These are phyloP conservation scores for Citeromyces siamensis DNA, from an alignment of 1,139 yeast species.

Conservation along the genomic window DNA sequence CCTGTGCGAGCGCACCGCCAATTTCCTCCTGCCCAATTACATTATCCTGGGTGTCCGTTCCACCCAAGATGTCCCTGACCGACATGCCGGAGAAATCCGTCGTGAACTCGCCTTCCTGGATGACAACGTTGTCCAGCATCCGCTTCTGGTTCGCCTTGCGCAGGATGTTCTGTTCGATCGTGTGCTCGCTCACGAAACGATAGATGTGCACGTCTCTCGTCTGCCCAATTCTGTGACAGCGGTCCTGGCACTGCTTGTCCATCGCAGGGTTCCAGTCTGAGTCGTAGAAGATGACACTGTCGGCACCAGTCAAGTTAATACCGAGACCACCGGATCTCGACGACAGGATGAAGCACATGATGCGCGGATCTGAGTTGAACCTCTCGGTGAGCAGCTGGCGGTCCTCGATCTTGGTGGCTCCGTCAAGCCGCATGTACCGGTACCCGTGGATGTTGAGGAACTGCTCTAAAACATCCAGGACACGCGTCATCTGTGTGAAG, in stretches of 20 bases:
- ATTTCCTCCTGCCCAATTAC: slow-evolving; percentile 25
- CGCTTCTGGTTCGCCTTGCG: slow-evolving; percentile 93
- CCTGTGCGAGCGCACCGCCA: slow-evolving; percentile 70
- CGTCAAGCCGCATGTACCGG: slow-evolving; percentile 89
- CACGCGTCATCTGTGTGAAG: slow-evolving; percentile 97
- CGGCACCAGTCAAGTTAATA: slow-evolving; percentile 96
- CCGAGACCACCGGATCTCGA: slow-evolving; percentile 98
- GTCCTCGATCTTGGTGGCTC: slow-evolving; percentile 95
- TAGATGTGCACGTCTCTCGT: slow-evolving; percentile 96
- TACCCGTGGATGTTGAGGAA: slow-evolving; percentile 92
- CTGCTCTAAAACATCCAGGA: slow-evolving; percentile 84
- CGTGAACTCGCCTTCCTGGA: slow-evolving; percentile 97
- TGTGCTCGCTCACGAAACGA: slow-evolving; percentile 89
- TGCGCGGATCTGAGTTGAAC: slow-evolving; percentile 75
- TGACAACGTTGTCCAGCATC: slow-evolving; percentile 88
- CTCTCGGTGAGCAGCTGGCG: slow-evolving; percentile 90
- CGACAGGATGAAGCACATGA: slow-evolving; percentile 86
- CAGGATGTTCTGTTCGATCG: slow-evolving; percentile 91
- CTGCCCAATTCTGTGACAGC: slow-evolving; percentile 98
- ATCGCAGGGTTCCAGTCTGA: slow-evolving; percentile 99
- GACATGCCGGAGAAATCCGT: slow-evolving; percentile 91
- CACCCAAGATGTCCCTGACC: slow-evolving; percentile 77
- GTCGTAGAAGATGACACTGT: slow-evolving; percentile 96
- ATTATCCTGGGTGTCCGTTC: slow-evolving; percentile 30
- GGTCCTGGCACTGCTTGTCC: slow-evolving; percentile 99